Evolutionary conservation across 2,329 filamentous ascomycete species (phyloP).

Genomic region (Monilinia polystroma): DNA sequence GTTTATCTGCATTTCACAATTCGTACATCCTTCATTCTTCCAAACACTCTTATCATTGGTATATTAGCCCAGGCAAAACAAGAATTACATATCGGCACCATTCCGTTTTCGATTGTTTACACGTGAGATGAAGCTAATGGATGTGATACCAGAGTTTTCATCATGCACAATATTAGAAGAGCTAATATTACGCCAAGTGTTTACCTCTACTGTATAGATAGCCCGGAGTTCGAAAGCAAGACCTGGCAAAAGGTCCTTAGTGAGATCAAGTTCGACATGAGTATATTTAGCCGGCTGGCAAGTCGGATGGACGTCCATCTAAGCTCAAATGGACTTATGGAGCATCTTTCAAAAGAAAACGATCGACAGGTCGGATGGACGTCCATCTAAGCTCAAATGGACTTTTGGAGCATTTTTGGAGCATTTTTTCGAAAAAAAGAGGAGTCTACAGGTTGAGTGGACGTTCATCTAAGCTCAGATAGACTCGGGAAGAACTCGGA

Average conservation of each 20-base stretch:
- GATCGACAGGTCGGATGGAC: no score
- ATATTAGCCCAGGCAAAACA: background rate
- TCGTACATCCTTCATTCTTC: constrained; percentile 8
- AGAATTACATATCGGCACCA: background rate
- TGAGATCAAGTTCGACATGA: background rate
- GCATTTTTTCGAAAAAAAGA: no score
- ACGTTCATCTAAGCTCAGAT: no score
- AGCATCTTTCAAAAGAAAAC: no score
- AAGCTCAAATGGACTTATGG: no score
- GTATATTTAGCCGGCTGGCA: background rate
- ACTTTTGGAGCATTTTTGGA: no score
- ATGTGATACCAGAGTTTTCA: constrained; percentile 11
- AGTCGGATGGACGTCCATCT: no score
- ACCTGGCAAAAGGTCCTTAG: background rate
- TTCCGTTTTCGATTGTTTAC: constrained; percentile 2
- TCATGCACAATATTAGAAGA: background rate
- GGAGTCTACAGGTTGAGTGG: no score
- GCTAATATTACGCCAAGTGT: background rate
- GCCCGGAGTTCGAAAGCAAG: background rate
- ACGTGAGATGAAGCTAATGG: background rate
- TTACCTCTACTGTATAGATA: background rate
- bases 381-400: no score
- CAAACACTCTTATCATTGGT: background rate
- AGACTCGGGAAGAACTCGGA: no score
- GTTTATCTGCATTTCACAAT: background rate